These are phyloP conservation scores for Fusarium sp. DNA, from an alignment of 2,329 filamentous ascomycete species.

Conservation along the genomic window DNA sequence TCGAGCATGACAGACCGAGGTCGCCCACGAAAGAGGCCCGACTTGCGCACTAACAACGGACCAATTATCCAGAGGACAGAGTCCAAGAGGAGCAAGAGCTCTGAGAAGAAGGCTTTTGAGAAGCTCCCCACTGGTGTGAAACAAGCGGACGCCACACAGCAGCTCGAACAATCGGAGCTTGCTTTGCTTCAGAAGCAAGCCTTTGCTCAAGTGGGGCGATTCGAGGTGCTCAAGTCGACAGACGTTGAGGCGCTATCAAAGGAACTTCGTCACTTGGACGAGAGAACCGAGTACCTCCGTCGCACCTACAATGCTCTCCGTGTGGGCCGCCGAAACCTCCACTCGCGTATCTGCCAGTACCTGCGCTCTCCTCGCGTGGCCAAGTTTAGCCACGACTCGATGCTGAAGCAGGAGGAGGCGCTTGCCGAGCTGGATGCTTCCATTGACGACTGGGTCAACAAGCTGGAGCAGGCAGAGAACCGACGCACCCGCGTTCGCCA, in stretches of 20 bases:
- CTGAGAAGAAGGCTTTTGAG: constrained; percentile 70
- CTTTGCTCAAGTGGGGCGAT: constrained; percentile 70
- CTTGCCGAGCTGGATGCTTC: constrained; percentile 80
- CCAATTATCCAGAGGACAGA: constrained; percentile 52
- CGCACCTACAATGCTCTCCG: constrained; percentile 81
- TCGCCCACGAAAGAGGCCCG: constrained; percentile 66
- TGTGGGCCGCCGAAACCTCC: constrained; percentile 80
- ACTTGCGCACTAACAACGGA: constrained; percentile 54
- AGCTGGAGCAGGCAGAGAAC: constrained; percentile 85
- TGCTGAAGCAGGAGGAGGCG: constrained; percentile 84
- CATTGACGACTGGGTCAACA: constrained; percentile 84
- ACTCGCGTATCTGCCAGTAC: constrained; percentile 81
- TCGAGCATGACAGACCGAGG: constrained; percentile 71
- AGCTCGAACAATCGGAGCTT: constrained; percentile 62
- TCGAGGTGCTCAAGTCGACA: constrained; percentile 71
- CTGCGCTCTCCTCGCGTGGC: constrained; percentile 77
- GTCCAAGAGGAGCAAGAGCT: constrained; percentile 60
- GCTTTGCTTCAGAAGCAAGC: constrained; percentile 69
- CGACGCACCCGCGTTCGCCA: constrained; percentile 79
- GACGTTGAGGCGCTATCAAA: constrained; percentile 75
- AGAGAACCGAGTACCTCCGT: constrained; percentile 81
- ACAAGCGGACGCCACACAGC: constrained; percentile 62
- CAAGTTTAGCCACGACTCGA: constrained; percentile 78
- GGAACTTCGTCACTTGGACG: constrained; percentile 81
- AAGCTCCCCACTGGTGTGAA: constrained; percentile 69